Conservation (phyloP, 163 green algal species). For the Volvox carteri region DNA sequence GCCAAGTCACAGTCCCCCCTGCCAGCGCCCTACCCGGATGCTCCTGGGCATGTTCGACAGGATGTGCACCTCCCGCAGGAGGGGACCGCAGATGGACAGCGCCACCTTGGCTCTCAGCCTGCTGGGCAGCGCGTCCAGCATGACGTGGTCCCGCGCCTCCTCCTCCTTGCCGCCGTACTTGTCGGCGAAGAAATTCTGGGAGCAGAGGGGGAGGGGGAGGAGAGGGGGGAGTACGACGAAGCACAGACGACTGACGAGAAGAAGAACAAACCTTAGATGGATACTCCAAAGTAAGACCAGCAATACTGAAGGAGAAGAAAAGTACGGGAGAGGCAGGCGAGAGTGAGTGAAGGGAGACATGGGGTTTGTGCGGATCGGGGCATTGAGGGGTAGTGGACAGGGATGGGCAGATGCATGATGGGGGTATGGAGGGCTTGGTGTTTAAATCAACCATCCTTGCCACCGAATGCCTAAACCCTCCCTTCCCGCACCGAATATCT, state of each 20-base stretch:
- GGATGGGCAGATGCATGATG: too few relatives aligned
- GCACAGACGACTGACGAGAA: too few relatives aligned
- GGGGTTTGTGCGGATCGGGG: background rate
- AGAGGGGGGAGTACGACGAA: background rate
- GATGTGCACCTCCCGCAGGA: conserved; percentile 34
- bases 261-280: too few relatives aligned
- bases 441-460: too few relatives aligned
- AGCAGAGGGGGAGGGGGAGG: background rate
- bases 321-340: background rate
- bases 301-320: too few relatives aligned
- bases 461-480: background rate
- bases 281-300: too few relatives aligned
- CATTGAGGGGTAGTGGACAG: background rate
- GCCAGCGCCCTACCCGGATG: conserved; percentile 26
- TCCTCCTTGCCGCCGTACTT: conserved; percentile 60
- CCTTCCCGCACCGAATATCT: too few relatives aligned
- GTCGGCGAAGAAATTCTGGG: conserved; percentile 57
- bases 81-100: background rate
- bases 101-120: conserved; percentile 59
- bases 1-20: conserved; percentile 3
- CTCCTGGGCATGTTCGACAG: conserved; percentile 27
- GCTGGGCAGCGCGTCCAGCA: conserved; percentile 69
- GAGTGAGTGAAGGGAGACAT: background rate
- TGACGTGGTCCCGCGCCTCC: conserved; percentile 56
- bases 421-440: too few relatives aligned